A percentile compares a stretch with the other conserved stretches of the same genome.
Evolutionary conservation across 2,329 filamentous ascomycete genomes (phyloP).

Genomic region (Amylocarpus encephaloides): DNA sequence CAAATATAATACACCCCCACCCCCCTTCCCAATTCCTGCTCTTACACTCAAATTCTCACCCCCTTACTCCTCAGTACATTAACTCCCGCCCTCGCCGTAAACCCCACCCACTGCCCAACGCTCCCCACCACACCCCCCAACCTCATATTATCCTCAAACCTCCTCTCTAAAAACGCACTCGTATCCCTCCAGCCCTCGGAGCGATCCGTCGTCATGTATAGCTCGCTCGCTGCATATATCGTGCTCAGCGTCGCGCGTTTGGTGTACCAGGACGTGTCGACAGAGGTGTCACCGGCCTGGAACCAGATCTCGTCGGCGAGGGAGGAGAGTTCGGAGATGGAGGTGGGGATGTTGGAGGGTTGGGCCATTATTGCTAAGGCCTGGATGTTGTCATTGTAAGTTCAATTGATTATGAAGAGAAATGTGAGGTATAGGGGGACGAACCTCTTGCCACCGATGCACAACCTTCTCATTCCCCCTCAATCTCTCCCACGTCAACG

Average conservation of each 20-base stretch:
- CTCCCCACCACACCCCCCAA: conserved; percentile 57
- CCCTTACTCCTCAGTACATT: conserved; percentile 88
- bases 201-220: conserved; percentile 90
- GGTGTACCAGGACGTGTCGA: conserved; percentile 86
- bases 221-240: conserved; percentile 72
- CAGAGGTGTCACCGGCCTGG: conserved; percentile 71
- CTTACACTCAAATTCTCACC: conserved; percentile 52
- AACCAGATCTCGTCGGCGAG: conserved; percentile 92
- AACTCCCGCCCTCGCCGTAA: conserved; percentile 68
- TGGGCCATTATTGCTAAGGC: conserved; percentile 88
- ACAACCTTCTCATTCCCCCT: conserved; percentile 67
- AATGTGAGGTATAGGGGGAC: conserved; percentile 18
- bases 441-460: conserved; percentile 79
- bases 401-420: too few species aligned
- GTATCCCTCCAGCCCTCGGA: conserved; percentile 71
- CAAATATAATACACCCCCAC: background rate
- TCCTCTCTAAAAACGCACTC: conserved; percentile 68
- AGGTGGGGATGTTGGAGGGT: conserved; percentile 67
- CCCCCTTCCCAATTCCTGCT: background rate
- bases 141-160: conserved; percentile 57
- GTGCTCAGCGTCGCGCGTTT: conserved; percentile 57
- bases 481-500: conserved; percentile 69
- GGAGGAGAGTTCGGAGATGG: conserved; percentile 69
- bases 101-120: conserved; percentile 72
- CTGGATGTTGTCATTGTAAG: conserved; percentile 10